phyloP scores from a whole-genome alignment of 2,329 filamentous ascomycete genomes.

The Aureobasidium musti region DNA sequence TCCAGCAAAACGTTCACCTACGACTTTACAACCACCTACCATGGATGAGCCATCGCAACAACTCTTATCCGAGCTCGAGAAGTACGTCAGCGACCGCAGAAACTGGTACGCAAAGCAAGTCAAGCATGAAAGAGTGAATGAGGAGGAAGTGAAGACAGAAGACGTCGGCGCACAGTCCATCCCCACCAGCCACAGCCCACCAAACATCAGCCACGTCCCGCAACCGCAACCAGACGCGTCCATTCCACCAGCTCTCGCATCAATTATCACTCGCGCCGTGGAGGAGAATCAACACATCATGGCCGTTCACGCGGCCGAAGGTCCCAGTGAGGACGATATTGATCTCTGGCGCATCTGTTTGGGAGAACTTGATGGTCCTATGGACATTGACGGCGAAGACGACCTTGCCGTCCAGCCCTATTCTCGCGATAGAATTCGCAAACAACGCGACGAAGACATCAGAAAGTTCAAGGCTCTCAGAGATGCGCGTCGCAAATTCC shows the following conservation, averaged over 20 bases:
- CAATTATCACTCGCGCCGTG: neutral
- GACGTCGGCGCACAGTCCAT: conserved; percentile 2
- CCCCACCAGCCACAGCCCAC: neutral
- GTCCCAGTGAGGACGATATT: conserved; percentile 1
- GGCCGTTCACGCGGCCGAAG: conserved; percentile 9
- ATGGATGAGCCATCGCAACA: conserved; percentile 16
- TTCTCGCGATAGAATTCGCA: conserved; percentile 9
- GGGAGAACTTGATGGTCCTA: neutral
- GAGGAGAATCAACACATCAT: conserved; percentile 2
- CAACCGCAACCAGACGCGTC: conserved; percentile 9
- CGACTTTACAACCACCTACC: neutral
- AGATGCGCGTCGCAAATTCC: neutral
- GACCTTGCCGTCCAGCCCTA: neutral
- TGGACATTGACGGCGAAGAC: conserved; percentile 9
- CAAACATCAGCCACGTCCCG: neutral
- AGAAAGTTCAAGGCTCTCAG: neutral
- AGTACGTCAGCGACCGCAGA: conserved; percentile 4
- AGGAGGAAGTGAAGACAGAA: neutral
- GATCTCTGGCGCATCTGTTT: neutral
- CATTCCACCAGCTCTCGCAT: neutral
- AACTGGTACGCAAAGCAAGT: neutral
- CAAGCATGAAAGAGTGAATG: conserved; percentile 3
- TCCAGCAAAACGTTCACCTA: neutral
- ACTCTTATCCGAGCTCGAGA: conserved; percentile 3
- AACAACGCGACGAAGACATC: conserved; percentile 11